A percentile compares a stretch with the other conserved stretches of the same genome.
These are phyloP conservation scores for Xylaria intraflava DNA, from an alignment of 495 filamentous ascomycete species.

Conservation along the genomic window DNA sequence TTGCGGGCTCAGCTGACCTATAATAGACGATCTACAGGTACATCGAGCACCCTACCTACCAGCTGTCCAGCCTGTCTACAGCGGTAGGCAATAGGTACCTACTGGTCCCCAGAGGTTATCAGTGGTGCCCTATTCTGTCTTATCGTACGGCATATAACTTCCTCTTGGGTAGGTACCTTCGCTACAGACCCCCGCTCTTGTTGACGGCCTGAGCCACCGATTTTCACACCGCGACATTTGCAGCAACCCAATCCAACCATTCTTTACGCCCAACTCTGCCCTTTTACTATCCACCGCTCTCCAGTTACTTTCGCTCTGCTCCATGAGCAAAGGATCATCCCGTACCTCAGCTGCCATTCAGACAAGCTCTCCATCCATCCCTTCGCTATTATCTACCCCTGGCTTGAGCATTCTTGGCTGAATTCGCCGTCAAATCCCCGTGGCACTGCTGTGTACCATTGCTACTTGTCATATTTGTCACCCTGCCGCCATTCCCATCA, in stretches of 20 bases:
- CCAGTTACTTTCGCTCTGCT: not conserved
- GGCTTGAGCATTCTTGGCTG: conserved; percentile 1
- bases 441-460: not conserved
- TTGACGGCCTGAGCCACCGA: not conserved
- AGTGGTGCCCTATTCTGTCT: too few species aligned
- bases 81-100: too few species aligned
- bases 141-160: too few species aligned
- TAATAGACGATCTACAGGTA: not conserved
- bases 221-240: conserved; percentile 10
- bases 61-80: too few species aligned
- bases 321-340: conserved; percentile 12
- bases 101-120: too few species aligned
- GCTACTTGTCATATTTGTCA: not conserved
- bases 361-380: not conserved
- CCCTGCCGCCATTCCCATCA: conserved; percentile 3
- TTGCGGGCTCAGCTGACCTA: not conserved
- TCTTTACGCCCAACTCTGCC: conserved; percentile 15
- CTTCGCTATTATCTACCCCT: not conserved
- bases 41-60: too few species aligned
- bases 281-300: not conserved
- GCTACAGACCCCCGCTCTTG: not conserved
- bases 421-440: not conserved
- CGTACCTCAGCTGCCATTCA: not conserved
- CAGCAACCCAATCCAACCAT: conserved; percentile 15
- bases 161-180: not conserved